Evolutionary conservation across 2,329 filamentous ascomycete species (phyloP).

Genomic region (Colletotrichum lini): DNA sequence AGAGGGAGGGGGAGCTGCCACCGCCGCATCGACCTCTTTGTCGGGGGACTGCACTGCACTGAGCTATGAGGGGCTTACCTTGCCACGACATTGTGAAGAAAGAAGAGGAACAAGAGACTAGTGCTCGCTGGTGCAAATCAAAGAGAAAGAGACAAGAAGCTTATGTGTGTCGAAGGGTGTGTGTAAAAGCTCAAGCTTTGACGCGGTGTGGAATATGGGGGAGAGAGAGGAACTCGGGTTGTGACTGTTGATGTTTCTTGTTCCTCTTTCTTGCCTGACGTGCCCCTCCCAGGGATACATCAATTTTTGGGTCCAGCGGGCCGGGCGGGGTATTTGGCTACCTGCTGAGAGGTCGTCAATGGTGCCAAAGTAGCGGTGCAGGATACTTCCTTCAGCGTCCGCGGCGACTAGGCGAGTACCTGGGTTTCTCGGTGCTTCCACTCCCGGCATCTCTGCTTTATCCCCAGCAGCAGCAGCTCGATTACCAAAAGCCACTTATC

Average conservation of each 20-base stretch:
- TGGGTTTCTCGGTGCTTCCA: slow-evolving; percentile 39
- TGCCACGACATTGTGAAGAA: slow-evolving; percentile 78
- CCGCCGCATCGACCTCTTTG: slow-evolving; percentile 2
- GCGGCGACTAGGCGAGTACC: slow-evolving; percentile 34
- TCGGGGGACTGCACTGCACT: slow-evolving; percentile 30
- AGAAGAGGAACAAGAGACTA: slow-evolving; percentile 33
- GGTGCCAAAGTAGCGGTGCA: slow-evolving; percentile 32
- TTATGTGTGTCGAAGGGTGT: slow-evolving; percentile 36
- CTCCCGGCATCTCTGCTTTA: slow-evolving; percentile 36
- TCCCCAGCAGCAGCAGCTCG: background rate
- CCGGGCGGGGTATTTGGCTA: slow-evolving; percentile 39
- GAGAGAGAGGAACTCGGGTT: slow-evolving; percentile 26
- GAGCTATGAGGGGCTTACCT: slow-evolving; percentile 63
- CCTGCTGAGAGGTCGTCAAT: slow-evolving; percentile 32
- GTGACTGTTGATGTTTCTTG: slow-evolving; percentile 41
- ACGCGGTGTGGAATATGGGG: slow-evolving; percentile 42
- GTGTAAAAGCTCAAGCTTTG: slow-evolving; percentile 36
- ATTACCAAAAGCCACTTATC: slow-evolving; percentile 17
- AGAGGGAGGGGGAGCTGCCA: slow-evolving; percentile 17
- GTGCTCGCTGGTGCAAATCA: slow-evolving; percentile 40
- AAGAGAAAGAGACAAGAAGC: slow-evolving; percentile 38
- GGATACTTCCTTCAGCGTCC: slow-evolving; percentile 37
- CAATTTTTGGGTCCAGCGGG: slow-evolving; percentile 40
- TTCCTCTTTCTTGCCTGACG: slow-evolving; percentile 39
- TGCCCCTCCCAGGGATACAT: slow-evolving; percentile 37